These are phyloP conservation scores for Plasmodium billcollinsi DNA, from an alignment of 169 alveolate species.

Conservation along the genomic window DNA sequence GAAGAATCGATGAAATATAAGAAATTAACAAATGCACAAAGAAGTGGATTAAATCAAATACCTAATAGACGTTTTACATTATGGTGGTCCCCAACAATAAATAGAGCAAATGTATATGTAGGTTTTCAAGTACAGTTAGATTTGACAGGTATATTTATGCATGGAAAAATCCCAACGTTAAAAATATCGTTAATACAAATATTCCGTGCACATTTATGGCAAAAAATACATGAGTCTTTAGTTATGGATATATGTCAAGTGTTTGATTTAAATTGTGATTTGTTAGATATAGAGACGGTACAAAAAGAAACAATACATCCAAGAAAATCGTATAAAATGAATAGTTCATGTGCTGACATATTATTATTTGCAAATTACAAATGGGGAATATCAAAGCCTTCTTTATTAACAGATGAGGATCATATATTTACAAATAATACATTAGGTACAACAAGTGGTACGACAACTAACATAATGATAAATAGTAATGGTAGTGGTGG, in stretches of 20 bases:
- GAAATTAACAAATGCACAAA: constrained; percentile 99
- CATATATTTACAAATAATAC: constrained; percentile 92
- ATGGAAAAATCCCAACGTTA: constrained; percentile 99
- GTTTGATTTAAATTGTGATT: constrained; percentile 98
- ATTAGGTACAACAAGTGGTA: constrained; percentile 75
- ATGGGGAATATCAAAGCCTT: constrained; percentile 98
- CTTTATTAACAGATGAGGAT: constrained; percentile 95
- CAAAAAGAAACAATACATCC: constrained; percentile 99
- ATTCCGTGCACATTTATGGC: constrained; percentile 99
- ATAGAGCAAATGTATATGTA: constrained; percentile 99
- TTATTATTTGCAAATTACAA: constrained; percentile 97
- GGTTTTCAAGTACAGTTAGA: constrained; percentile 99
- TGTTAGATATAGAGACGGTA: constrained; percentile 98
- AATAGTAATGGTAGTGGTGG: no score
- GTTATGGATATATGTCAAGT: constrained; percentile 99
- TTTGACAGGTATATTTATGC: constrained; percentile 99
- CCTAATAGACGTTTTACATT: constrained; percentile 99
- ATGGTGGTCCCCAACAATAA: constrained; percentile 99
- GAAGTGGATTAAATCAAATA: constrained; percentile 99
- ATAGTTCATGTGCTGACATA: constrained; percentile 99
- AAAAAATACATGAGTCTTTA: constrained; percentile 99
- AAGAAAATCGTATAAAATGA: constrained; percentile 99
- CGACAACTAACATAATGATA: no score
- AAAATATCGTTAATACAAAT: constrained; percentile 99
- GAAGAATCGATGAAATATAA: constrained; percentile 99